Evolutionary conservation across 805 yeast species (phyloP), one percentile per base, ranked within the genome.

Genomic region (Lipomyces spencermartinsiae): DNA sequence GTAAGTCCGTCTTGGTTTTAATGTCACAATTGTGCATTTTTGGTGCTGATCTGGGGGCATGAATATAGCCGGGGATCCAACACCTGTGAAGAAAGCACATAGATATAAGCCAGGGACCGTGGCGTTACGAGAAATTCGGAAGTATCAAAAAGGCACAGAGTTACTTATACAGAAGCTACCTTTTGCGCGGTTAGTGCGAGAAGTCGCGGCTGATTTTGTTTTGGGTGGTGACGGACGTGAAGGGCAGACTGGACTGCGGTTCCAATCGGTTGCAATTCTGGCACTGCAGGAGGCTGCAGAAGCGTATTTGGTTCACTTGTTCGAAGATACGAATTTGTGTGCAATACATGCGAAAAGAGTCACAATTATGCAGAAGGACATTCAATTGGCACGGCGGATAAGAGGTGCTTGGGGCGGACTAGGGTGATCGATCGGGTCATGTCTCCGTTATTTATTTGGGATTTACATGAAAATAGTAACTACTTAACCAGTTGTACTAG

Each of bases 301-400:
- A 86, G 98, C 98, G 78, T 95, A 93, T 87, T 86, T 95, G 77
- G 97, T 94, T 64, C 92, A 97, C 70, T 83, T 94, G 78, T 95
- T 94, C 76, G 98, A 94, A 86, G 98, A 95, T 83, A 95, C 98
- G 74, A 94, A 93, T 86, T 87, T 94, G 85, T 95, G 98, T 85
- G 98, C 98, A 74, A 92, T 93, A 76, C 99, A 94, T 83, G 99
- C 98, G 78, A 94, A 95, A 89, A 90, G 99, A 85, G 98, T 94
- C 76, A 94, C 99, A 74, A 92, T 94, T 79, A 97, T 92, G 87
- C 94, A 93, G 92, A 93, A 93, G 85, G 99, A 94, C 83, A 92
- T 94, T 81, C 97, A 93, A 80, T 87, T 94, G 80, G 99, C 98
- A 75, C 91, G 98, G 86, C 91, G 98, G 86, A 88, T 94, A 81